Evolutionary conservation across 2,329 filamentous ascomycete species (phyloP).

Genomic region (Paradendryphiella salina): DNA sequence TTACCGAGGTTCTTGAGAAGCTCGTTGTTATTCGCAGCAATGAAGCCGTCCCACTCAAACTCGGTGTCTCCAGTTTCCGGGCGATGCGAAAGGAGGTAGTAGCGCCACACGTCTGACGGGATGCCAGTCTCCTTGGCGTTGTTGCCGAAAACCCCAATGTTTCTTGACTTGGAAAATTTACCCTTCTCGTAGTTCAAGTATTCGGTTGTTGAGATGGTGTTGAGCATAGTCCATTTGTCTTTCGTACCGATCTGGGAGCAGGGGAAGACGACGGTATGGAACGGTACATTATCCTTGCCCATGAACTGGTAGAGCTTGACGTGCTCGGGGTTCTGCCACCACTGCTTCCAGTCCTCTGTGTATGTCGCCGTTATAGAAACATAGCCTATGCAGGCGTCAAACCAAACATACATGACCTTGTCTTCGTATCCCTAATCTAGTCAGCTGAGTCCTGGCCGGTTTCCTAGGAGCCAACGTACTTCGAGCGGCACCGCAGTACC

Average conservation of each 20-base stretch:
- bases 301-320: slow-evolving; percentile 90
- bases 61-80: slow-evolving; percentile 86
- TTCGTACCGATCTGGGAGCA: slow-evolving; percentile 80
- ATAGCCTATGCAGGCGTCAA: slow-evolving; percentile 92
- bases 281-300: slow-evolving; percentile 87
- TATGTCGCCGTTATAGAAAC: slow-evolving; percentile 93
- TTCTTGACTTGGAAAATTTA: slow-evolving; percentile 91
- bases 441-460: slow-evolving; percentile 7
- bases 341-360: slow-evolving; percentile 86
- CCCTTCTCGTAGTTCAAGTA: slow-evolving; percentile 54
- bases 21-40: slow-evolving; percentile 84
- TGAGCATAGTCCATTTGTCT: slow-evolving; percentile 86
- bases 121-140: slow-evolving; percentile 86
- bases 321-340: slow-evolving; percentile 89
- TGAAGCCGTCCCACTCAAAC: slow-evolving; percentile 86
- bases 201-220: slow-evolving; percentile 87
- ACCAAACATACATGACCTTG: slow-evolving; percentile 91
- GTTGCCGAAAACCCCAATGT: slow-evolving; percentile 88
- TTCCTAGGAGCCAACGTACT: slow-evolving; percentile 7
- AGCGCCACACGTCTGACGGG: slow-evolving; percentile 86
- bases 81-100: slow-evolving; percentile 82
- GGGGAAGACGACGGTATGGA: slow-evolving; percentile 92
- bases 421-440: slow-evolving; percentile 60
- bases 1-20: slow-evolving; percentile 74
- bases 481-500: slow-evolving; percentile 66